Evolutionary conservation across 169 alveolate species (phyloP).

Genomic region (Eimeria praecox): DNA sequence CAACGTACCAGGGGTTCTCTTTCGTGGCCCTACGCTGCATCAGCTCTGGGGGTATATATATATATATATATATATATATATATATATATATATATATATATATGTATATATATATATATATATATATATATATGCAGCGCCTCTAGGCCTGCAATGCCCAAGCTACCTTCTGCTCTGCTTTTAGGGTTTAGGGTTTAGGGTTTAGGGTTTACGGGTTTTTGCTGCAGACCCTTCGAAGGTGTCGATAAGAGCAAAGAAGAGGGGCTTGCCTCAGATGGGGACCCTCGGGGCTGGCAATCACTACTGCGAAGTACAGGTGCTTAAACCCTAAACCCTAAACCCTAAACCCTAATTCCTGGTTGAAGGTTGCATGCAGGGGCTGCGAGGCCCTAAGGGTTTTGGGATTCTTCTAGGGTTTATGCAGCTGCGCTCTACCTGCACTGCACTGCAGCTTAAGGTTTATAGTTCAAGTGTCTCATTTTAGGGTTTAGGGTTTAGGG

Average conservation of each 20-base stretch:
- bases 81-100: too few species aligned
- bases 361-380: not conserved
- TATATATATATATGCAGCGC: too few species aligned
- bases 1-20: too few species aligned
- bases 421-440: too few species aligned
- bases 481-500: conserved; percentile 1
- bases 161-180: not conserved
- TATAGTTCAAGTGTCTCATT: too few species aligned
- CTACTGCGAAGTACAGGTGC: conserved; percentile 93
- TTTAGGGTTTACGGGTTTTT: conserved; percentile 34
- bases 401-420: too few species aligned
- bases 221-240: conserved; percentile 89
- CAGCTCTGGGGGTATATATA: too few species aligned
- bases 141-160: not conserved
- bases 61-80: too few species aligned
- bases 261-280: conserved; percentile 95
- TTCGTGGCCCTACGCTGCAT: not conserved
- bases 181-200: conserved; percentile 35
- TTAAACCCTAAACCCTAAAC: not conserved
- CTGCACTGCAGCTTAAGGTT: not conserved
- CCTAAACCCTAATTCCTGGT: not conserved
- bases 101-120: too few species aligned
- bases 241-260: conserved; percentile 90
- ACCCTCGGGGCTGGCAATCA: conserved; percentile 96
- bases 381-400: not conserved